A percentile compares a stretch with the other conserved stretches of the same genome.
Conservation (phyloP, 129 eudicot species). For the Tagetes erecta region DNA sequence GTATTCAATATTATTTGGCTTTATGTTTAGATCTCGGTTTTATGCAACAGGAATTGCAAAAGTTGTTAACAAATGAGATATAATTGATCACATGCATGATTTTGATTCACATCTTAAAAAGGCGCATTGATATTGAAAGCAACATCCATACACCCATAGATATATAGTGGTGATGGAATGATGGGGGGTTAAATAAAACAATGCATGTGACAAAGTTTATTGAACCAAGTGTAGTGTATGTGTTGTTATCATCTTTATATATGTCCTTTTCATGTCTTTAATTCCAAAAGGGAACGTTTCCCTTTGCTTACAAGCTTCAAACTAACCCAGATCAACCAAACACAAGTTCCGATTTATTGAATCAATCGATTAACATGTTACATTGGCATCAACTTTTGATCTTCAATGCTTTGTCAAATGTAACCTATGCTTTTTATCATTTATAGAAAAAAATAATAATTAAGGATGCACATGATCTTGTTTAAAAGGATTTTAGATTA, state of each 20-base stretch:
- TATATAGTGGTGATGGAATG: constrained; percentile 15
- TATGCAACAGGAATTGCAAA: neutral
- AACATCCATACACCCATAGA: constrained; percentile 4
- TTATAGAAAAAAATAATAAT: no score
- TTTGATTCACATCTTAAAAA: neutral
- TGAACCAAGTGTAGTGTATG: constrained; percentile 14
- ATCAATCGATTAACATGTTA: neutral
- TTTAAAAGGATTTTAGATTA: neutral
- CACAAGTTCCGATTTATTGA: neutral
- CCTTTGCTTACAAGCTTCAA: constrained; percentile 28
- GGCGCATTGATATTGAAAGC: neutral
- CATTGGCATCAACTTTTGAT: neutral
- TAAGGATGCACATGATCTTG: neutral
- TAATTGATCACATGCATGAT: neutral
- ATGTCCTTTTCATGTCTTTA: constrained; percentile 32
- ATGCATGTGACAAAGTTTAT: constrained; percentile 30
- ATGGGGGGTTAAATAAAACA: constrained; percentile 21
- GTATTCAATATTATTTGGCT: no score
- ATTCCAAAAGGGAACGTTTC: constrained; percentile 21
- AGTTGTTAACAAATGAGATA: neutral
- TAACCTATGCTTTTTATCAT: neutral
- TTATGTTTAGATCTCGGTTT: no score
- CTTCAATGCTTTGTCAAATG: neutral
- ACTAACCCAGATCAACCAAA: constrained; percentile 26
- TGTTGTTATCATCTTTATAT: constrained; percentile 18